Evolutionary conservation across 2,329 filamentous ascomycete genomes (phyloP).

Genomic region (Botrytis elliptica): DNA sequence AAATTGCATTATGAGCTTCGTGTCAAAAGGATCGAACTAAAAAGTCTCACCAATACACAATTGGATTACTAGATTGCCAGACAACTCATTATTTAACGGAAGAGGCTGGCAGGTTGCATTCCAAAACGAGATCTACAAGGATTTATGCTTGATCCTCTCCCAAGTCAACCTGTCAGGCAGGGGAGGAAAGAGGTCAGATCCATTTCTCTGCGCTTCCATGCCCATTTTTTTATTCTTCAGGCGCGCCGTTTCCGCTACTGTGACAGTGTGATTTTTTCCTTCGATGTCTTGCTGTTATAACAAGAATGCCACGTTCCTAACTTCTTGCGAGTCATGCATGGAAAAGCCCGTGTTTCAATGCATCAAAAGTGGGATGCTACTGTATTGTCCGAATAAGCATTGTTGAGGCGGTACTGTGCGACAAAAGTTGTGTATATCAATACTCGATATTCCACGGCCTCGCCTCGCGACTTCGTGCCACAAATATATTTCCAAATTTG

Average conservation of each 20-base stretch:
- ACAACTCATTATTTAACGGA: constrained; percentile 14
- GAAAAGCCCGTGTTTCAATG: constrained; percentile 17
- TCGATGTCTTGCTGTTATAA: constrained; percentile 21
- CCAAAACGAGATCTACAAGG: constrained; percentile 15
- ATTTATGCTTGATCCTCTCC: constrained; percentile 20
- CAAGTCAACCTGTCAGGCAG: constrained; percentile 18
- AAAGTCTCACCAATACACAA: constrained; percentile 20
- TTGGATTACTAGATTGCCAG: not conserved
- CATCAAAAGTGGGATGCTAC: constrained; percentile 20
- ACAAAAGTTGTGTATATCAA: constrained; percentile 19
- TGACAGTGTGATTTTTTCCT: not conserved
- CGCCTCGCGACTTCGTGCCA: not conserved
- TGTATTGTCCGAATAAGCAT: constrained; percentile 2
- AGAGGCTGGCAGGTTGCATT: constrained; percentile 15
- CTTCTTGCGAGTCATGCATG: constrained; percentile 21
- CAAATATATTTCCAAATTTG: not conserved
- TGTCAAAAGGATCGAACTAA: constrained; percentile 12
- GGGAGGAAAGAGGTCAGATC: constrained; percentile 11
- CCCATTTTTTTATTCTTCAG: constrained; percentile 18
- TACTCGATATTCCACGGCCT: constrained; percentile 11
- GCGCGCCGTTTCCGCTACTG: constrained; percentile 20
- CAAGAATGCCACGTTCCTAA: constrained; percentile 14
- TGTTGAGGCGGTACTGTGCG: constrained; percentile 1
- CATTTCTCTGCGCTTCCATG: constrained; percentile 14
- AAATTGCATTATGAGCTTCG: constrained; percentile 15